Evolutionary conservation across 2,329 filamentous ascomycete genomes (phyloP).

Genomic region (Alternaria brassicicola): DNA sequence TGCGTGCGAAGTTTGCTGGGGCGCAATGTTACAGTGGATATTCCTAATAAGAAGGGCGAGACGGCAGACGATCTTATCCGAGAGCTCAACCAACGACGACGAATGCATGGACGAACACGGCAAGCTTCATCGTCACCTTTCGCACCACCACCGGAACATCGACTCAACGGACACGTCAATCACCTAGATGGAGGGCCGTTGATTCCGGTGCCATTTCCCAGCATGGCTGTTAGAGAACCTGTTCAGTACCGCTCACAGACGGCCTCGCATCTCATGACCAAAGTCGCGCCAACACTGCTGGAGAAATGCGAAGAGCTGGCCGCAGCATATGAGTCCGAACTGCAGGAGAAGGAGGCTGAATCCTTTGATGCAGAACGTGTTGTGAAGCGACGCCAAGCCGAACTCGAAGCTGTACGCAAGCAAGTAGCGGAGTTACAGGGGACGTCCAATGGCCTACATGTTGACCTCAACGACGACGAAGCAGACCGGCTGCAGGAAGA

Average conservation of each 20-base stretch:
- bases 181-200: constrained; percentile 35
- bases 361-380: constrained; percentile 55
- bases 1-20: constrained; percentile 69
- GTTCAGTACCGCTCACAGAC: constrained; percentile 52
- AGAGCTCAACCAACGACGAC: constrained; percentile 69
- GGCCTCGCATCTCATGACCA: constrained; percentile 65
- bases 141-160: constrained; percentile 46
- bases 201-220: constrained; percentile 34
- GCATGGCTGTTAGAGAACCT: constrained; percentile 28
- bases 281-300: constrained; percentile 64
- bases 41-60: constrained; percentile 80
- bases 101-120: constrained; percentile 63
- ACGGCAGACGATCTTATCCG: constrained; percentile 86
- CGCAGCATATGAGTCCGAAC: constrained; percentile 71
- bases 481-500: constrained; percentile 44
- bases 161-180: constrained; percentile 36
- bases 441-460: constrained; percentile 34
- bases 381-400: constrained; percentile 66
- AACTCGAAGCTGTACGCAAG: constrained; percentile 66
- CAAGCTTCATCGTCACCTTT: constrained; percentile 76
- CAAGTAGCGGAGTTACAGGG: constrained; percentile 62
- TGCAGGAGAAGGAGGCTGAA: constrained; percentile 70
- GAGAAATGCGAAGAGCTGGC: constrained; percentile 54
- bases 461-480: constrained; percentile 46
- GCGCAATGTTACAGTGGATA: constrained; percentile 81